These are phyloP conservation scores for Cutaneotrichosporon cutaneum DNA, from an alignment of 1,284 basidiomycete genomes.

Conservation along the genomic window DNA sequence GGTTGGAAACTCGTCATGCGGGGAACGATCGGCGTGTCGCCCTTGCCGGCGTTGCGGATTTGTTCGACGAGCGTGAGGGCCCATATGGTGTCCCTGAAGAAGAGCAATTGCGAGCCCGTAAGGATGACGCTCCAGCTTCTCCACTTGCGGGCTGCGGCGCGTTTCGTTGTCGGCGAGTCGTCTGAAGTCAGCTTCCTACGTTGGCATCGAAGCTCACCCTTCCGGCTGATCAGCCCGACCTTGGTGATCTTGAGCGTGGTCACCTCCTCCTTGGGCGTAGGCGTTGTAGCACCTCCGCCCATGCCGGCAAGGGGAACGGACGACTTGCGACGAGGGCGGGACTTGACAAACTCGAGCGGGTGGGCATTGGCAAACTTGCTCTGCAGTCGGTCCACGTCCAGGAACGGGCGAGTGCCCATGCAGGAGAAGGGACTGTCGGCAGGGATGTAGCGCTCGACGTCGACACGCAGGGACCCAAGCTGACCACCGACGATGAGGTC, in stretches of 20 bases:
- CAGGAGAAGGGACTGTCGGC: constrained; percentile 70
- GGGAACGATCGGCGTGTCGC: constrained; percentile 44
- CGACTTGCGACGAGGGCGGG: constrained; percentile 25
- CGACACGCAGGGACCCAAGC: constrained; percentile 71
- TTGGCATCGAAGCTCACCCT: constrained; percentile 54
- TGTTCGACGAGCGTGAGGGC: constrained; percentile 62
- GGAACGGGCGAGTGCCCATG: constrained; percentile 66
- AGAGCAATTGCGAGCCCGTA: constrained; percentile 84
- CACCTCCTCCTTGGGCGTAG: constrained; percentile 27
- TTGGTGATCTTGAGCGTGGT: constrained; percentile 72
- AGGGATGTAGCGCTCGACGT: constrained; percentile 66
- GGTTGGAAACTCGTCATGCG: constrained; percentile 69
- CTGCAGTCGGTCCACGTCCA: constrained; percentile 69
- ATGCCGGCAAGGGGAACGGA: background rate
- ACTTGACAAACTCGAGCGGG: constrained; percentile 60
- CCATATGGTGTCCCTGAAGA: constrained; percentile 82
- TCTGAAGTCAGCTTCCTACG: constrained; percentile 54
- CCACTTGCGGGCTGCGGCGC: constrained; percentile 79
- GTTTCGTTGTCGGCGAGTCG: constrained; percentile 71
- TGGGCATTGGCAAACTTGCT: constrained; percentile 68
- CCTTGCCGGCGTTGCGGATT: constrained; percentile 42
- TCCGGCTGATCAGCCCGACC: constrained; percentile 75
- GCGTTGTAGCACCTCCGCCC: constrained; percentile 1
- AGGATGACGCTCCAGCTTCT: constrained; percentile 79
- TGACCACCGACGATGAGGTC: constrained; percentile 78